Conservation (phyloP, 345 rosid genomes). For the Eucalyptus sp. region DNA sequence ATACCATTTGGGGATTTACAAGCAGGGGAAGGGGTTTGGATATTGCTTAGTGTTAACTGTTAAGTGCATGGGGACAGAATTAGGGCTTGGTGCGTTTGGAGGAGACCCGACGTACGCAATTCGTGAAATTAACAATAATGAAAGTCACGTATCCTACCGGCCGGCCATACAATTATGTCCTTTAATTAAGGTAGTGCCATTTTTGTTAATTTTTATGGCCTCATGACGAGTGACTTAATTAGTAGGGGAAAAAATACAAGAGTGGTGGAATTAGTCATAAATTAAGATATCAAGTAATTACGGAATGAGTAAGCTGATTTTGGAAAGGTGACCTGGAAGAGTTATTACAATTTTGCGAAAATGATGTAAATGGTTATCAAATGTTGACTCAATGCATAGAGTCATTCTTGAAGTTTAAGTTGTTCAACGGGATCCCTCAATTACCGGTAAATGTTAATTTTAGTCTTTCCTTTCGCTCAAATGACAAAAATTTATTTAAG, state of each 20-base stretch:
- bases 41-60: background rate
- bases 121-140: background rate
- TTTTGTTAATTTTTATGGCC: background rate
- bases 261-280: background rate
- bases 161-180: background rate
- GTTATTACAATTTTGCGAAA: too few relatives aligned
- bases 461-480: too few relatives aligned
- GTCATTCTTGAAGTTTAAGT: too few relatives aligned
- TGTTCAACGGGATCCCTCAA: too few relatives aligned
- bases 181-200: background rate
- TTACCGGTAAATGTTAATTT: too few relatives aligned
- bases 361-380: too few relatives aligned
- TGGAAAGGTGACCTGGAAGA: background rate
- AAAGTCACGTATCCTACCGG: background rate
- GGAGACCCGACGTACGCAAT: background rate
- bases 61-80: background rate
- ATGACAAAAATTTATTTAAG: too few relatives aligned
- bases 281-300: background rate
- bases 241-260: background rate
- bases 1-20: background rate
- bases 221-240: background rate
- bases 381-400: too few relatives aligned
- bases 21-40: background rate
- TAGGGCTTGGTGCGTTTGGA: background rate
- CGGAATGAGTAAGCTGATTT: background rate